Percentiles rank a stretch among this genome's conserved stretches.
Evolutionary conservation across 208 protist species (phyloP).

Genomic region (Acanthamoeba healyi): DNA sequence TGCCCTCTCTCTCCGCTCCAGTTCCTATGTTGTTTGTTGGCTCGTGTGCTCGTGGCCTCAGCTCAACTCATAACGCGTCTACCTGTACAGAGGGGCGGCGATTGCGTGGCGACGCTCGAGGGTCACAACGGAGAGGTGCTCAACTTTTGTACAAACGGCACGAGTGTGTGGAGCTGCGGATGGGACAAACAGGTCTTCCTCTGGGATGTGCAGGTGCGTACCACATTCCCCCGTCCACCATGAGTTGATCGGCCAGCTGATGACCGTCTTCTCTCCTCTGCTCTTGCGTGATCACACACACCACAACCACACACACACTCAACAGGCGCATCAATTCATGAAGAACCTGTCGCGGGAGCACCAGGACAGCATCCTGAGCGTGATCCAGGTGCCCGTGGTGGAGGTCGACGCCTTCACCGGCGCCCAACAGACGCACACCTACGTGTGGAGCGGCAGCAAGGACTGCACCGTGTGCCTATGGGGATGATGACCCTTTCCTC

Average conservation of each 20-base stretch:
- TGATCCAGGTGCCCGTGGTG: not conserved
- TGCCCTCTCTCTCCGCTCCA: no score
- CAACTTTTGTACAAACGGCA: conserved; percentile 68
- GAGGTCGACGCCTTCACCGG: not conserved
- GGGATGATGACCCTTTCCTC: not conserved
- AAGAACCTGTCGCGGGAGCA: conserved; percentile 49
- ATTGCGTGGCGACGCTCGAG: conserved; percentile 47
- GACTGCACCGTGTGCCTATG: conserved; percentile 32
- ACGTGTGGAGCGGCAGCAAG: conserved; percentile 35
- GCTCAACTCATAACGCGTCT: not conserved
- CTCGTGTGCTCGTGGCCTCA: not conserved
- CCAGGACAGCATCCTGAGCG: conserved; percentile 25
- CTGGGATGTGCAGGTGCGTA: conserved; percentile 26
- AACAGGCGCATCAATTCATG: conserved; percentile 34
- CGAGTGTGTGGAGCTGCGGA: conserved; percentile 71
- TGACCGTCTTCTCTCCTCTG: not conserved
- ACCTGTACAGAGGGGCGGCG: conserved; percentile 17
- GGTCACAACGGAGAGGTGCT: conserved; percentile 57
- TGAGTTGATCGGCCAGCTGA: no score
- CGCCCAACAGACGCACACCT: not conserved
- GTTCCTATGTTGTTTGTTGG: no score
- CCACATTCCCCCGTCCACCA: not conserved
- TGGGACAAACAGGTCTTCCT: conserved; percentile 70
- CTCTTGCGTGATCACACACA: not conserved
- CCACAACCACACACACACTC: no score